These are phyloP conservation scores for Vigna hirtella DNA, from an alignment of 306 rosid species.

Conservation along the genomic window DNA sequence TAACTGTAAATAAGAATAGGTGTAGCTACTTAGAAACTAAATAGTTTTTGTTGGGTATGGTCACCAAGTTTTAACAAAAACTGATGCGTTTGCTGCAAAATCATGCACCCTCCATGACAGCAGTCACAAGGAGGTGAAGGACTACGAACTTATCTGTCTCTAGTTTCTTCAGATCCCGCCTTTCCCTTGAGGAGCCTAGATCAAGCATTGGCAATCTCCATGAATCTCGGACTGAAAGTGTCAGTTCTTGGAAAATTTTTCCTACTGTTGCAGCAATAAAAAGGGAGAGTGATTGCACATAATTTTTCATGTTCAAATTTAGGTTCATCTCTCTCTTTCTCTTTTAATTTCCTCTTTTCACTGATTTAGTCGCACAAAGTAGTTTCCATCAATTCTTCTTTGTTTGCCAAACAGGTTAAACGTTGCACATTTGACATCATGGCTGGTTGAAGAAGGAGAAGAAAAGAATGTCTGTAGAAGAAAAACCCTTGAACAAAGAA, in stretches of 20 bases:
- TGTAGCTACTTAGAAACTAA: slow-evolving; percentile 36
- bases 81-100: slow-evolving; percentile 47
- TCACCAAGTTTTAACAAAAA: slow-evolving; percentile 71
- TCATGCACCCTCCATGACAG: slow-evolving; percentile 87
- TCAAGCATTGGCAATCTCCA: slow-evolving; percentile 75
- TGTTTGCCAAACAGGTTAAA: no score
- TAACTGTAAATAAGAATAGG: not conserved
- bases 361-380: no score
- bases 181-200: slow-evolving; percentile 86
- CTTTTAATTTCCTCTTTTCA: no score
- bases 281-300: slow-evolving; percentile 52
- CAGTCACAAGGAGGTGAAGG: slow-evolving; percentile 83
- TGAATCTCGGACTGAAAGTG: slow-evolving; percentile 93
- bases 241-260: slow-evolving; percentile 91
- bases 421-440: no score
- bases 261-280: slow-evolving; percentile 65
- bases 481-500: no score
- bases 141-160: slow-evolving; percentile 78
- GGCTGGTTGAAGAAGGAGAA: no score
- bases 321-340: no score
- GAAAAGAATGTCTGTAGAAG: no score
- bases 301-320: no score
- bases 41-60: slow-evolving; percentile 57
- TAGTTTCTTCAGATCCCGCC: slow-evolving; percentile 78
- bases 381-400: no score